A percentile compares a stretch with the other conserved stretches of the same genome.
These are phyloP conservation scores for Zoysia pacifica DNA, from an alignment of 176 grass and related monocot genomes.

Conservation along the genomic window DNA sequence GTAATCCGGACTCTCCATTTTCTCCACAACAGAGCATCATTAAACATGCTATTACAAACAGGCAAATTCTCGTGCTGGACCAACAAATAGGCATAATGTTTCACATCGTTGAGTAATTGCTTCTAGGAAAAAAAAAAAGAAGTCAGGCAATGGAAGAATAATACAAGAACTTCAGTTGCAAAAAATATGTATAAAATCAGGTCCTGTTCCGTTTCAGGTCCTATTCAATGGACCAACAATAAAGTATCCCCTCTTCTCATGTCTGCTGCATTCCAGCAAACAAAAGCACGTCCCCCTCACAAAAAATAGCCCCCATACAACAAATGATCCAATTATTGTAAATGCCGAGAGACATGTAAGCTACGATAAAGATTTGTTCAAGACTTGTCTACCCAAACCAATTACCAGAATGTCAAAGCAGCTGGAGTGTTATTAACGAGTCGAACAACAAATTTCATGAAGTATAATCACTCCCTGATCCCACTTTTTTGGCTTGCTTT, in stretches of 20 bases:
- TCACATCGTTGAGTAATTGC: background rate
- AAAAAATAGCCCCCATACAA: slow-evolving; percentile 47
- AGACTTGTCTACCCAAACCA: slow-evolving; percentile 53
- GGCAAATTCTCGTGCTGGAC: background rate
- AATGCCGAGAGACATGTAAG: slow-evolving; percentile 40
- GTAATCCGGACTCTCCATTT: too few species aligned
- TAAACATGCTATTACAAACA: background rate
- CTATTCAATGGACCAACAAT: slow-evolving; percentile 36
- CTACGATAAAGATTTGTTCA: slow-evolving; percentile 40
- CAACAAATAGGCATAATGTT: background rate
- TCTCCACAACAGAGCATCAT: background rate
- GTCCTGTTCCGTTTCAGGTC: background rate
- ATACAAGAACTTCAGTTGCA: background rate
- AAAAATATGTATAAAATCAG: slow-evolving; percentile 21
- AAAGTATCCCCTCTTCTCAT: slow-evolving; percentile 28
- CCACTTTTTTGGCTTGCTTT: background rate
- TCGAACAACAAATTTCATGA: slow-evolving; percentile 9
- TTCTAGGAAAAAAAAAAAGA: background rate
- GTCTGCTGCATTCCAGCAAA: slow-evolving; percentile 27
- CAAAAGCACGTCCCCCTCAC: slow-evolving; percentile 3
- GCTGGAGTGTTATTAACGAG: slow-evolving; percentile 49
- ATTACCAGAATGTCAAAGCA: slow-evolving; percentile 45
- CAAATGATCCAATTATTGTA: slow-evolving; percentile 53
- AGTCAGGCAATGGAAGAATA: background rate
- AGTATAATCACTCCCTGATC: background rate